Conservation (phyloP, 2,329 filamentous ascomycete genomes). For the Ceratocystis lukuohia region DNA sequence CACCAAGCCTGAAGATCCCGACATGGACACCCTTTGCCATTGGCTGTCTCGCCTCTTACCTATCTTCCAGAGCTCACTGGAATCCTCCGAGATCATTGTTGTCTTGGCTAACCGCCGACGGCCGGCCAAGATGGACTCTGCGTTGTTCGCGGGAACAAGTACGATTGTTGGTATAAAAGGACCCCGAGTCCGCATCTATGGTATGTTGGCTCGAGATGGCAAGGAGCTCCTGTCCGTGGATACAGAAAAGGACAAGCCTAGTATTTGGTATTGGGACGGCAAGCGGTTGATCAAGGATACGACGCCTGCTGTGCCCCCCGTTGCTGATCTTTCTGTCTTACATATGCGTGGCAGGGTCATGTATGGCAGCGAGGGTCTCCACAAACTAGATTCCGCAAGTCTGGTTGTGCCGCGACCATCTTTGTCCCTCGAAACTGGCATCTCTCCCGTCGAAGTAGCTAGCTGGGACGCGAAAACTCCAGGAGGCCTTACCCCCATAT, state of each 20-base stretch:
- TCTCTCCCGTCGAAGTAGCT: background rate
- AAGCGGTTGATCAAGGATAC: background rate
- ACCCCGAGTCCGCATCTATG: background rate
- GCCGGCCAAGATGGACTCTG: background rate
- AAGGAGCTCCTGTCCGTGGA: background rate
- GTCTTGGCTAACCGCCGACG: background rate
- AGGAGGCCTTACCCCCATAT: background rate
- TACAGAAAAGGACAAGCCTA: background rate
- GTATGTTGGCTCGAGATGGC: background rate
- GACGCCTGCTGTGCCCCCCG: background rate
- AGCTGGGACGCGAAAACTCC: background rate
- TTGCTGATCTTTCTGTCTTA: background rate
- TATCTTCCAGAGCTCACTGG: background rate
- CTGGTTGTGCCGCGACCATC: background rate
- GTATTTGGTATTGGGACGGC: background rate
- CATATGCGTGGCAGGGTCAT: background rate
- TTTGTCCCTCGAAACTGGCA: background rate
- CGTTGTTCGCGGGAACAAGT: background rate
- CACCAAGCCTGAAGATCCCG: constrained; percentile 1
- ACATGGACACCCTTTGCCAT: background rate
- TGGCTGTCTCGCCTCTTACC: background rate
- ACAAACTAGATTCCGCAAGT: background rate
- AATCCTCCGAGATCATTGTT: background rate
- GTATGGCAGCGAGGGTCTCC: no score
- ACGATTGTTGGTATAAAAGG: background rate